Conservation (phyloP, 257 asterid species). For the Solanum medicagineum region DNA sequence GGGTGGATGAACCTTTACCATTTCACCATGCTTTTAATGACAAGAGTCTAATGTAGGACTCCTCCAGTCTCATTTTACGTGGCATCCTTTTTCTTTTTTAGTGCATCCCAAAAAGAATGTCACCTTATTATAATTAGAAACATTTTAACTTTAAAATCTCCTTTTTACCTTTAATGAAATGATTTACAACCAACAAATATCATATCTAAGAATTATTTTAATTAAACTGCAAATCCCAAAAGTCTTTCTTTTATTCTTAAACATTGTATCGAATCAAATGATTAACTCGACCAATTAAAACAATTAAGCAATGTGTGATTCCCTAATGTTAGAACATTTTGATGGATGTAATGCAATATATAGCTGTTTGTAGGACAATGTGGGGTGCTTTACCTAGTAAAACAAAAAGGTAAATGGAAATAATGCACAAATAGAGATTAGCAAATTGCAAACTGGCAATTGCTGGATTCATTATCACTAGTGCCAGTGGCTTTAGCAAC, state of each 20-base stretch:
- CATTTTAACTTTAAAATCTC: no score
- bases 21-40: neutral
- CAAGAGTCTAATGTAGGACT: neutral
- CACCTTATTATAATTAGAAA: no score
- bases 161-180: no score
- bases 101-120: no score
- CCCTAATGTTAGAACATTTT: neutral
- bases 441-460: slow-evolving; percentile 53
- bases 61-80: no score
- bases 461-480: slow-evolving; percentile 63
- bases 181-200: no score
- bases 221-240: no score
- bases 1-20: neutral
- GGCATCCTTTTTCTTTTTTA: no score
- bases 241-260: no score
- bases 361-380: slow-evolving; percentile 21
- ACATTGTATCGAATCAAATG: no score
- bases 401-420: slow-evolving; percentile 15
- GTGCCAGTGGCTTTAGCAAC: slow-evolving; percentile 20
- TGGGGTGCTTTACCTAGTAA: slow-evolving; percentile 26
- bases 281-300: neutral
- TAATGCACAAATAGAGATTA: neutral
- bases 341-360: neutral
- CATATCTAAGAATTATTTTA: no score
- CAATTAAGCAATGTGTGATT: neutral